Conservation (phyloP, 2,329 filamentous ascomycete genomes). For the Phialemonium atrogriseum region DNA sequence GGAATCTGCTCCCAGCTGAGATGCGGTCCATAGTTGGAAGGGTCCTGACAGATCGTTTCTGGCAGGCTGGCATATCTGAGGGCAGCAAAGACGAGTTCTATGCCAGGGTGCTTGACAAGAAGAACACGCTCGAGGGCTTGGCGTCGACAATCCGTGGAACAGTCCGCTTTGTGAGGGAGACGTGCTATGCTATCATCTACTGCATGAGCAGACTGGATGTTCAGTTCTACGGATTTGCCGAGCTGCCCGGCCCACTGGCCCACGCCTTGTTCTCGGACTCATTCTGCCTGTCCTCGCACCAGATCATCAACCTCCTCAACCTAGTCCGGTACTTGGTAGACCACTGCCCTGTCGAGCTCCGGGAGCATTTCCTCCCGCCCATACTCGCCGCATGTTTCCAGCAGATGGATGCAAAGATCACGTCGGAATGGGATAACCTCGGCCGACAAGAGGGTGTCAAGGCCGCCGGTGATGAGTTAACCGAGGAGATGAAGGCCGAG, state of each 20-base stretch:
- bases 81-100: conserved; percentile 98
- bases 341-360: conserved; percentile 74
- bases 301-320: conserved; percentile 88
- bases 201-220: conserved; percentile 82
- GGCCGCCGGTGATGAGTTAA: conserved; percentile 67
- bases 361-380: conserved; percentile 74
- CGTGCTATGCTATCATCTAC: conserved; percentile 88
- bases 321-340: conserved; percentile 84
- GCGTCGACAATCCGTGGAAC: conserved; percentile 88
- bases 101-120: conserved; percentile 80
- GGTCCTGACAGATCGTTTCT: conserved; percentile 90
- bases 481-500: conserved; percentile 96
- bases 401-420: conserved; percentile 82
- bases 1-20: conserved; percentile 67
- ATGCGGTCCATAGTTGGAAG: conserved; percentile 70
- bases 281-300: conserved; percentile 77
- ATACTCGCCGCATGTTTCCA: conserved; percentile 74
- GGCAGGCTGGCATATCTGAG: conserved; percentile 94
- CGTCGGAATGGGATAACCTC: conserved; percentile 76
- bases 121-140: conserved; percentile 82
- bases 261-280: conserved; percentile 79
- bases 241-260: conserved; percentile 75
- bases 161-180: conserved; percentile 82
- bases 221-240: conserved; percentile 83
- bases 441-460: conserved; percentile 52